Base-by-base conservation (phyloP, 257 asterid genomes). In the Plantago elongata region DNA sequence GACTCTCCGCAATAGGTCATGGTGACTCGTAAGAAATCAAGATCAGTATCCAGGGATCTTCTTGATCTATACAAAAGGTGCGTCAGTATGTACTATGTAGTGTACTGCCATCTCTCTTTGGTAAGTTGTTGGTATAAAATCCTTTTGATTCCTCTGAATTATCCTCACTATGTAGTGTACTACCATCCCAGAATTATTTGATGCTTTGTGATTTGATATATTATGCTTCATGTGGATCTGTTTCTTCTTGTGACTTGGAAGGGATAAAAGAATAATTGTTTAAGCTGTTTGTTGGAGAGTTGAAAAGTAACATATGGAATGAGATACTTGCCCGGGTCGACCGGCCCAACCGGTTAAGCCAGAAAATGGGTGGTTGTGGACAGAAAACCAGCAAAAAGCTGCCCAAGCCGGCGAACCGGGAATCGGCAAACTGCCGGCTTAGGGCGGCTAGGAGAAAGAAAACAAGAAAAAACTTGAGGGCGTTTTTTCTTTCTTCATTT, bases 61-160 rank as follows among this genome's bases (percentile, higher is more conserved):
- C 86, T 74, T 67, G 81, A 74, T 68, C 68, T 90, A 64, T 90
- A 85, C 80, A 85, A 81, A 80, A 90, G 97, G 97, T 90, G 73
- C n/a, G 62, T 66, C 49, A 30, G 16, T 59, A 17, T 62, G 43
- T 65, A 30, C 13, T 59, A 17, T 62, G 43, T 65, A 13, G 14
- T 70, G 65, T 71, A 48, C 59, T 60, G 7, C 13, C 56, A 14
- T 59, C 18, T 70, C 29, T 47, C 43, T 65, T 56, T 9, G 42
- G 12, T 69, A 13, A 37, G 51, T 58, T 52, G 51, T 59, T 61
- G 60, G 34, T 62, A 50, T 34, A 29, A 40, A 12, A 51, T 49
- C 50, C 51, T 48, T 57, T 44, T 52, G 27, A 52, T 17, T 3
- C 57, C 5, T 51, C 40, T 34, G 40, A 34, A 7, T 34, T 34